Evolutionary conservation across 2,329 filamentous ascomycete species (phyloP), one percentile per base, ranked within the genome.

Genomic region (Arachnomyces sp.): DNA sequence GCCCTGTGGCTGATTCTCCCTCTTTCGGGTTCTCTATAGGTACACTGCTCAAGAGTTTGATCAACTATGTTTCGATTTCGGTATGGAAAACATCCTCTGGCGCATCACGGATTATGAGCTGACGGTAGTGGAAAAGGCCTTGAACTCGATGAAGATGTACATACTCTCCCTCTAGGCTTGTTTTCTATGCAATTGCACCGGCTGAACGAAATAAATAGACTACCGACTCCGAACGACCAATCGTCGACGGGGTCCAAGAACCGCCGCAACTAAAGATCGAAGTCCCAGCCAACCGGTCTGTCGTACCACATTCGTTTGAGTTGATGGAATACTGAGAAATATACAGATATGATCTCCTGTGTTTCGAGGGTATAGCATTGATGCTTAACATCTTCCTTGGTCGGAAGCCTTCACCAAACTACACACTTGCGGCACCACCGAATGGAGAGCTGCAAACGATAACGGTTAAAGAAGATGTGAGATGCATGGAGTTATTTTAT

Each of bases 11-110:
- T 38, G 28, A 38, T 29, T 37, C 2, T 7, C 38, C 18, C 2
- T 8, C 35, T 18, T 43, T 17, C 21, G 44, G 39, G 8, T 11
- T 16, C 33, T 36, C 12, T 31, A 13, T 44, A 89, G 84, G 52
- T 90, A 86, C 66, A 95, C 90, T 40, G 92, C 86, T 49, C 80
- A 94, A 56, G 86, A 94, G 59, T 98, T 98, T 60, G 92, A 98
- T 66, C 85, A 94, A 60, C 75, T 98, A 53, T 96, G 92, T 68
- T 98, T 98, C 75, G 90, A 98, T 58, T 98, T 95, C 61, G 89
- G 89, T 70, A 63, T 28, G 28, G 11, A n/a, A 14, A 33, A 18
- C 15, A 35, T 34, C 39, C 38, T 42, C 40, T 43, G 39, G 33
- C 28, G 14, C 38, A 40, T 42, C 38, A 49, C 50, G 49, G 53